A percentile compares a stretch with the other conserved stretches of the same genome.
Conservation (phyloP, 352 stramenopile species). For the Phytophthora pini region DNA sequence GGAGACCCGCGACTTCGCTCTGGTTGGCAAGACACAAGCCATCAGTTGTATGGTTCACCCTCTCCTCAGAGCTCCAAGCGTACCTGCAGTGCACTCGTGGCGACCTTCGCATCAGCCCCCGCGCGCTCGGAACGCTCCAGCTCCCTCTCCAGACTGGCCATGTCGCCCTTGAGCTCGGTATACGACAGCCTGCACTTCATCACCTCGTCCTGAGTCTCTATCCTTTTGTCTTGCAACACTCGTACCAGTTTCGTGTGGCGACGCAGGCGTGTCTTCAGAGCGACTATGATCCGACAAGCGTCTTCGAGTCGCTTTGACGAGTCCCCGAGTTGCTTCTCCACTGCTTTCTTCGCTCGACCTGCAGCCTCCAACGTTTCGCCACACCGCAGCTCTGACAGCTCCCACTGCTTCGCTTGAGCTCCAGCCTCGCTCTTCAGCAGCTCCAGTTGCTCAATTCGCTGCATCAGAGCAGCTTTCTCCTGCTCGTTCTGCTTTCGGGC, state of each 20-base stretch:
- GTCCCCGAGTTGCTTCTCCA: conserved; percentile 28
- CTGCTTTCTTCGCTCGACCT: conserved; percentile 12
- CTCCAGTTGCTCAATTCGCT: conserved; percentile 46
- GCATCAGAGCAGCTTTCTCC: conserved; percentile 30
- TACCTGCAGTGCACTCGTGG: conserved; percentile 33
- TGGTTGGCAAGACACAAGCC: conserved; percentile 1
- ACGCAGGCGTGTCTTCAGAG: conserved; percentile 48
- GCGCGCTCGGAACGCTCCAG: conserved; percentile 17
- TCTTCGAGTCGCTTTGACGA: conserved; percentile 34
- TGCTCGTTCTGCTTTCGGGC: conserved; percentile 18
- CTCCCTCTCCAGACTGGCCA: conserved; percentile 40
- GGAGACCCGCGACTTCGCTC: conserved; percentile 26
- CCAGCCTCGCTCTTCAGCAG: conserved; percentile 36
- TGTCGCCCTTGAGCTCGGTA: conserved; percentile 35
- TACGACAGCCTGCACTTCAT: conserved; percentile 32
- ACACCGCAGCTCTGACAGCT: conserved; percentile 27
- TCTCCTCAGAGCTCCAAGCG: too few relatives aligned
- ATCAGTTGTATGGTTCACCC: background rate
- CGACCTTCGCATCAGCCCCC: conserved; percentile 22
- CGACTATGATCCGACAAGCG: conserved; percentile 53
- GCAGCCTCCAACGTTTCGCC: conserved; percentile 10
- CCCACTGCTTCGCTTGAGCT: conserved; percentile 29
- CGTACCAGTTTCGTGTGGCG: conserved; percentile 17
- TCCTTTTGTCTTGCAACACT: conserved; percentile 25
- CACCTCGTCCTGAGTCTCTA: conserved; percentile 27